Base-by-base conservation (phyloP, 202 grass and related monocot genomes). In the Zizania palustris region DNA sequence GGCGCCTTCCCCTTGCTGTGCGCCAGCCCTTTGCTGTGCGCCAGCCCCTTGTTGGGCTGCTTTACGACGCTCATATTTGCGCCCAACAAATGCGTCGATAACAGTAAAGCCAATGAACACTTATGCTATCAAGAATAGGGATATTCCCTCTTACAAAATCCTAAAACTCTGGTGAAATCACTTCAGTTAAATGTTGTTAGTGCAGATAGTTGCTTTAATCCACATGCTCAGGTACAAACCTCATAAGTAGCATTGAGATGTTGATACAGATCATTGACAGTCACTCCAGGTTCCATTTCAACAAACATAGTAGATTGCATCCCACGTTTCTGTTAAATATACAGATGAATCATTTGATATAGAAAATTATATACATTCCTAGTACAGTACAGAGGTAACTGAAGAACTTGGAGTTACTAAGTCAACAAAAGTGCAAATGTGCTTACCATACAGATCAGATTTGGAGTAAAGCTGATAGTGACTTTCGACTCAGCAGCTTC, bases 251-350 rank as follows among this genome's bases (percentile, higher is more conserved):
- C 85, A 48, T 85, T 88, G 45, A 99, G 84, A 75, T 91, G 85
- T 62, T 86, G 74, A 73, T 93, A 85, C 75, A 99, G 85, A 90
- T 93, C 85, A 66, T 75, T 77, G 60, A 42, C 45, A 81, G 83
- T 93, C 37, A 99, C 87, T 75, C 89, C 96, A 85, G 87, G 50
- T 76, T 72, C 53, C 92, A 96, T 87, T 89, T 99, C 89, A 44
- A 99, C 89, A 76, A 89, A 90, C 50, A 99, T 89, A 57, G 89
- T 99, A 69, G 96, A 95, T 77, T 99, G 91, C 96, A 95, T 99
- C 13, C 96, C 96, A 83, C 96, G 89, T 72, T 89, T 99, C 96
- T 99, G 76, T 83, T 42, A 66, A 70, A 80, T 7, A 53, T 20
- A 80, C 22, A 42, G 10, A 84, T 42, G 73, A 20, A 50, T 2